These are phyloP conservation scores for Populus alba DNA, from an alignment of 345 rosid species.

Conservation along the genomic window DNA sequence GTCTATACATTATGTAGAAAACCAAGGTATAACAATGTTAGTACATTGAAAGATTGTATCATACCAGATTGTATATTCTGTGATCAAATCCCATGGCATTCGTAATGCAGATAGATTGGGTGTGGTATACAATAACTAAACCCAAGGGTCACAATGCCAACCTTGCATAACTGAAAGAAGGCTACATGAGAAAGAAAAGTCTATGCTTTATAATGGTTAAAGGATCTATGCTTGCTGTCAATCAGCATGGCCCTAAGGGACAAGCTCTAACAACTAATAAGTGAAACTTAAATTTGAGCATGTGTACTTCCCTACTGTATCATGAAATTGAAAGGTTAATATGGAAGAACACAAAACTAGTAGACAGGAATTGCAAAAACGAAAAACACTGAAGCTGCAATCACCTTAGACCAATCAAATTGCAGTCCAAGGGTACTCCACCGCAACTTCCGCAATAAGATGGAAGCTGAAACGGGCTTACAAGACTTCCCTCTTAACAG, in stretches of 20 bases:
- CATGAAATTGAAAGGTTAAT: neutral
- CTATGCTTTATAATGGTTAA: neutral
- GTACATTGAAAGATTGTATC: neutral
- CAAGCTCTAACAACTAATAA: neutral
- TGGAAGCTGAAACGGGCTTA: constrained; percentile 46
- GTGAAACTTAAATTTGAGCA: neutral
- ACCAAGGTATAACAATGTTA: neutral
- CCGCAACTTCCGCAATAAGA: constrained; percentile 67
- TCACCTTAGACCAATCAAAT: constrained; percentile 92
- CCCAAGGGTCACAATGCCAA: neutral
- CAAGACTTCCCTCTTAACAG: constrained; percentile 30
- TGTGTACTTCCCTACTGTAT: neutral
- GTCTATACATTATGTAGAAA: neutral
- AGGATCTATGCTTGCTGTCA: neutral
- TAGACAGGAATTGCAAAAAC: neutral
- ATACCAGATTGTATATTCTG: neutral
- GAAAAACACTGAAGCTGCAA: neutral
- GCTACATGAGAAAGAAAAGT: neutral
- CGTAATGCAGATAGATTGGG: neutral
- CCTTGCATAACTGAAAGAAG: neutral
- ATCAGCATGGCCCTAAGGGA: neutral
- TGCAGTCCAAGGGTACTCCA: constrained; percentile 97
- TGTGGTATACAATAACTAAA: neutral
- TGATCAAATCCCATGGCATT: neutral
- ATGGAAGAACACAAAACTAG: neutral